Evolutionary conservation across 2,329 filamentous ascomycete genomes (phyloP).

Genomic region (Truncatella angustata): DNA sequence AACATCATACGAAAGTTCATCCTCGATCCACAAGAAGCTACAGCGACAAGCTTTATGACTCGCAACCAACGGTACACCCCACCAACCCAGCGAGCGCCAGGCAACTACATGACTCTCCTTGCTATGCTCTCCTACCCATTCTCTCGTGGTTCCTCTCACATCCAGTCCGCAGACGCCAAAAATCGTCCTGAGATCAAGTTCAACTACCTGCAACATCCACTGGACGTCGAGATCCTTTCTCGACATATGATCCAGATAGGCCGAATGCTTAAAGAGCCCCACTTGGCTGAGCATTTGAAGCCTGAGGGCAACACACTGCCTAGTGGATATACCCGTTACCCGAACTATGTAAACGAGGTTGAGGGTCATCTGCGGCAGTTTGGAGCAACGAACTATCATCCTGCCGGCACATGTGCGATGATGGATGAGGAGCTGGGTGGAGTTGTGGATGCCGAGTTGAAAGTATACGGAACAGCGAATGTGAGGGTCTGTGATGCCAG

Average conservation of each 20-base stretch:
- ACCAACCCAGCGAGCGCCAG: neutral
- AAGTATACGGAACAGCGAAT: neutral
- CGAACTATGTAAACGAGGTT: neutral
- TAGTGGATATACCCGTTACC: neutral
- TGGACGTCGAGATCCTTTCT: slow-evolving; percentile 10
- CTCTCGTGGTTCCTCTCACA: slow-evolving; percentile 11
- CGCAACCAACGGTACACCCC: neutral
- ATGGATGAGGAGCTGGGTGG: neutral
- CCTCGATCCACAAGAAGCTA: neutral
- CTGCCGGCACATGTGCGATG: neutral
- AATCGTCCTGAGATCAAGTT: neutral
- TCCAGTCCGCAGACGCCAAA: neutral
- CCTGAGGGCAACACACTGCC: neutral
- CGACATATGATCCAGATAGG: slow-evolving; percentile 8
- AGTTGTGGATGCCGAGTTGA: neutral
- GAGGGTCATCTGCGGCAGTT: neutral
- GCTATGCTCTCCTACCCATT: slow-evolving; percentile 10
- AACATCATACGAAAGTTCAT: neutral
- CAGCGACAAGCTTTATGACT: neutral
- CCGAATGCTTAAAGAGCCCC: neutral
- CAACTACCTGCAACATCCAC: slow-evolving; percentile 2
- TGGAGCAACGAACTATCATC: neutral
- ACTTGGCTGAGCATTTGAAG: neutral
- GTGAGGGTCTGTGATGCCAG: neutral
- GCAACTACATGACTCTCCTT: neutral